Conservation (phyloP, 2,329 filamentous ascomycete genomes). For the Pseudocercospora musae region DNA sequence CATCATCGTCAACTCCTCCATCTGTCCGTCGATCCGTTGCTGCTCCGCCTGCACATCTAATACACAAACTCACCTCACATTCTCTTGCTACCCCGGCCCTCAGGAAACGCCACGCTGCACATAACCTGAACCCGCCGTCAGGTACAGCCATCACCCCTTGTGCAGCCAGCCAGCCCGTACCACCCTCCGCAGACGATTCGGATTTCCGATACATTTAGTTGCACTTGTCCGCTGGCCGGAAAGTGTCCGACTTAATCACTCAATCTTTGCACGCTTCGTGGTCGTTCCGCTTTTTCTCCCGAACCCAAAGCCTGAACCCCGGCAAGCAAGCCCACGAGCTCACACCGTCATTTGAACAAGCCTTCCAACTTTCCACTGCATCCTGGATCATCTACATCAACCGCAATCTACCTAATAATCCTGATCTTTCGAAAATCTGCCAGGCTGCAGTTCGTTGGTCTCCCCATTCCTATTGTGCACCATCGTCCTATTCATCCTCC, state of each 20-base stretch:
- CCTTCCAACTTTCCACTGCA: conserved; percentile 22
- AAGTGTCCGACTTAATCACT: conserved; percentile 30
- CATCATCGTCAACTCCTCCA: conserved; percentile 8
- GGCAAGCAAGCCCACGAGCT: conserved; percentile 22
- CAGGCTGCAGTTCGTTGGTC: conserved; percentile 32
- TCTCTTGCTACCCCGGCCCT: conserved; percentile 15
- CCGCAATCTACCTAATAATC: conserved; percentile 26
- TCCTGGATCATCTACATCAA: conserved; percentile 25
- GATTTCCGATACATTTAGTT: conserved; percentile 21
- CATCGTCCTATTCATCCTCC: conserved; percentile 13
- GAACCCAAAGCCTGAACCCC: conserved; percentile 26
- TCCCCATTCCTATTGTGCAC: conserved; percentile 30
- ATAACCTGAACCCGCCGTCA: conserved; percentile 17
- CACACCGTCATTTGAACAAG: conserved; percentile 29
- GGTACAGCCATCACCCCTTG: conserved; percentile 21
- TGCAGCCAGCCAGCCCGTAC: conserved; percentile 25
- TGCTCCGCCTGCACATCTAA: conserved; percentile 9
- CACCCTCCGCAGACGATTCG: conserved; percentile 23
- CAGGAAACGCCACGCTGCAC: conserved; percentile 21
- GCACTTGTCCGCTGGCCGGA: conserved; percentile 36
- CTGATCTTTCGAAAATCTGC: conserved; percentile 26
- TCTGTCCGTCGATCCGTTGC: conserved; percentile 7
- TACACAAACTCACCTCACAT: conserved; percentile 13
- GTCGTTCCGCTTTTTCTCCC: conserved; percentile 23
- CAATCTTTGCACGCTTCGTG: conserved; percentile 24